phyloP scores from a whole-genome alignment of 495 filamentous ascomycete genomes.

The Parmelia sp. region DNA sequence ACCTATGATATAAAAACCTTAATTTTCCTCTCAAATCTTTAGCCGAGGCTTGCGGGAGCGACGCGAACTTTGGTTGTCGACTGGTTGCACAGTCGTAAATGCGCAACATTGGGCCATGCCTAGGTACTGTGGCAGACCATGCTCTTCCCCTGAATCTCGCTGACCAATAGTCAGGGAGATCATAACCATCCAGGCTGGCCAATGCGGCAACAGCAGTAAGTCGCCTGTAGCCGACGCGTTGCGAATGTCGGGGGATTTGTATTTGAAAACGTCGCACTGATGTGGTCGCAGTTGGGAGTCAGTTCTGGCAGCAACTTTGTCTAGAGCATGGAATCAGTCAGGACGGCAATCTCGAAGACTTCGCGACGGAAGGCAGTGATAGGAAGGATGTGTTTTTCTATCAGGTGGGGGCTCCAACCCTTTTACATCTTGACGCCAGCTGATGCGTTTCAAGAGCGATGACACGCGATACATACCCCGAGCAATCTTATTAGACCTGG shows the following conservation, averaged over 20 bases:
- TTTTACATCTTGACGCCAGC: neutral
- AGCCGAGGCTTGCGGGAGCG: neutral
- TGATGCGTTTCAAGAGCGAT: constrained; percentile 54
- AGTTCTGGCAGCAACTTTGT: constrained; percentile 97
- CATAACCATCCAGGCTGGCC: constrained; percentile 97
- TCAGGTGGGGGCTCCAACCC: constrained; percentile 30
- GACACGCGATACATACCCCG: constrained; percentile 97
- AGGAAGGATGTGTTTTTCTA: constrained; percentile 99
- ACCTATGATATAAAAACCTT: too few species aligned
- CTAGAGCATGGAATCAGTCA: constrained; percentile 96
- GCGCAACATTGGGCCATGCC: constrained; percentile 13
- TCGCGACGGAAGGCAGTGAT: constrained; percentile 92
- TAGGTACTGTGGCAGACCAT: constrained; percentile 4
- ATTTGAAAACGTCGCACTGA: constrained; percentile 14
- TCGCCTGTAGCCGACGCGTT: constrained; percentile 31
- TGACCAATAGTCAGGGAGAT: constrained; percentile 64
- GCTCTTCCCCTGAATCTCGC: neutral
- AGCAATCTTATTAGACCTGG: constrained; percentile 90
- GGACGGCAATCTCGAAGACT: constrained; percentile 92
- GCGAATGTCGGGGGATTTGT: constrained; percentile 26
- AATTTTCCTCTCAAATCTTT: neutral
- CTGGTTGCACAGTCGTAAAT: neutral
- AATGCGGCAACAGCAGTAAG: constrained; percentile 98
- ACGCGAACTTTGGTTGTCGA: neutral
- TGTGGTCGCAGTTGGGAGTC: constrained; percentile 64